Base-by-base conservation (phyloP, 768 basidiomycete species). In the Sistotremastrum niveocremeum region DNA sequence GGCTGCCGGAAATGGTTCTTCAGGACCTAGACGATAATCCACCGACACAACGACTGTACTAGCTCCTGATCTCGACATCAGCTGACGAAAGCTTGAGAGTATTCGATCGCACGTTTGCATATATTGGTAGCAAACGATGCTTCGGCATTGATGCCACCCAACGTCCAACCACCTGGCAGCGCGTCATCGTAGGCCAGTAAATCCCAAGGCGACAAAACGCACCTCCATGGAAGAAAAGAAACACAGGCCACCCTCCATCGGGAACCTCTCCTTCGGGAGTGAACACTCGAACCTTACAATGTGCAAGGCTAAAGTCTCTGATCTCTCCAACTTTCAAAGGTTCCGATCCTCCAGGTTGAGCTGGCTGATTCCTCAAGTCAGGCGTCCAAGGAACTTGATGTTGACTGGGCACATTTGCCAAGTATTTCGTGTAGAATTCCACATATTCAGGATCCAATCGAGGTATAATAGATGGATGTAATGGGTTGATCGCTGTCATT, bases 181-280 rank as follows among this genome's bases (percentile, higher is more conserved):
- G 7, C 41, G 28, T 46, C 30, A 50, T 30, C 36, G 36, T 12
- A 31, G 6, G 40, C 32, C 29, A 39, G 12, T 5, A 2, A 5
- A 41, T 6, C 11, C 32, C 8, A 6, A 7, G 30, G 30, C 39
- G 7, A 4, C n/a, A 33, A 9, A 6, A 45, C 69, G 46, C 49
- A 74, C 82, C 83, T 44, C 84, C 84, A 51, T 84, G 84, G 57
- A 78, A 83, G 68, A 72, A 85, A 39, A 83, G 69, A 49, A 84
- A 73, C 2, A 76, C 71, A 0, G 81, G 81, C 83, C 83, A 84
- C 11, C 83, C 83, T 0, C 57, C 59, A 2, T 54, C 56, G 0
- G 81, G 80, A 0, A 64, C 54, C 0, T 47, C 38, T 0, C 75
- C 74, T 40, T 71, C 65, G 0, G 84, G 84, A 1, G 77, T 79